Percentiles rank a stretch among this genome's conserved stretches.
Conservation (phyloP, 2,329 filamentous ascomycete genomes). For the Remersonia thermophila region DNA sequence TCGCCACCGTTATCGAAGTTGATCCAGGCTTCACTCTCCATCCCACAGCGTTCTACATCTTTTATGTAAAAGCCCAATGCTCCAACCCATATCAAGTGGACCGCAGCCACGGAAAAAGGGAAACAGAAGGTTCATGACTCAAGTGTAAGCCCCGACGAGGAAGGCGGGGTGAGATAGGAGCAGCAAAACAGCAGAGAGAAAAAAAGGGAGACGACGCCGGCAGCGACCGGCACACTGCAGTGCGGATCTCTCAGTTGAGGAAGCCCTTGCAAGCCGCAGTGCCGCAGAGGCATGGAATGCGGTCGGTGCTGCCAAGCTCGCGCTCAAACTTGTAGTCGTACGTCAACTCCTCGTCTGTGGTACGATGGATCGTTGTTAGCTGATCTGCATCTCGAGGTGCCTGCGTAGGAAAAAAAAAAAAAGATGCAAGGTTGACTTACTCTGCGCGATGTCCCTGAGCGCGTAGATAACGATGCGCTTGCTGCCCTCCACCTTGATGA, state of each 20-base stretch:
- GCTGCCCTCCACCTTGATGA: slow-evolving; percentile 96
- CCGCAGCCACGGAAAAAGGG: no score
- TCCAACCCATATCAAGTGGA: no score
- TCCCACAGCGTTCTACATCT: no score
- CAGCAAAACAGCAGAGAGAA: no score
- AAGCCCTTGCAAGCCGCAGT: slow-evolving; percentile 96
- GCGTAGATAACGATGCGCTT: slow-evolving; percentile 99
- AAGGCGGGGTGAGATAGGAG: no score
- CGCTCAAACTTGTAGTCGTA: slow-evolving; percentile 99
- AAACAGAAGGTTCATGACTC: no score
- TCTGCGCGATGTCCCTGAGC: slow-evolving; percentile 83
- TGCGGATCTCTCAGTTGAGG: slow-evolving; percentile 73
- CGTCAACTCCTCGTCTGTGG: slow-evolving; percentile 87
- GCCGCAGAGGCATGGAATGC: slow-evolving; percentile 93
- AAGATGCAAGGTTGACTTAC: slow-evolving; percentile 44
- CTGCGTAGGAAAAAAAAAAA: not conserved
- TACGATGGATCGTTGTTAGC: slow-evolving; percentile 12
- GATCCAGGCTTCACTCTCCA: no score
- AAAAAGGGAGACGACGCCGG: no score
- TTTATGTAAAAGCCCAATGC: no score
- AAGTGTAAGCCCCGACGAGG: no score
- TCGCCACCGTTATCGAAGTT: no score
- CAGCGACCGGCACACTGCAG: no score
- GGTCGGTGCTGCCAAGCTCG: slow-evolving; percentile 85
- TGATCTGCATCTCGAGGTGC: not conserved